Conservation (phyloP, 2,329 filamentous ascomycete species). For the Periconia digitata region DNA sequence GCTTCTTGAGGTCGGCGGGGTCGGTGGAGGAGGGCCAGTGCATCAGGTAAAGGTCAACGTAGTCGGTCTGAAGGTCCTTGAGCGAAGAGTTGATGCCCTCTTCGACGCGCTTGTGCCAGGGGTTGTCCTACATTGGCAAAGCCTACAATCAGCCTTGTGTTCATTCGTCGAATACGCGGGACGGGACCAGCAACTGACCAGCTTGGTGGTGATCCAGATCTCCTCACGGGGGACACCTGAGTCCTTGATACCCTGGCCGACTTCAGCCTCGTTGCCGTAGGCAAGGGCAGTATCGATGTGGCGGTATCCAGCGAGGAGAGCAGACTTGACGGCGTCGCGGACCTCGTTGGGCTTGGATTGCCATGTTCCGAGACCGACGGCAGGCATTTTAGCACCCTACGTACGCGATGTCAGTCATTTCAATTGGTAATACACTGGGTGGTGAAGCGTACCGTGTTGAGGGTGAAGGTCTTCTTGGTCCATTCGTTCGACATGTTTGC, state of each 20-base stretch:
- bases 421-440: no score
- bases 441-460: constrained; percentile 56
- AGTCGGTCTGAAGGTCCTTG: constrained; percentile 64
- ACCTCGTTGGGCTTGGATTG: constrained; percentile 72
- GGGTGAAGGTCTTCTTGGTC: constrained; percentile 40
- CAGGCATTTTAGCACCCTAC: constrained; percentile 77
- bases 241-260: constrained; percentile 70
- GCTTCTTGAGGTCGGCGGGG: constrained; percentile 65
- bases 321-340: constrained; percentile 68
- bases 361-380: constrained; percentile 77
- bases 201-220: constrained; percentile 81
- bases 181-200: no score
- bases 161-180: no score
- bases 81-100: constrained; percentile 63
- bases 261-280: constrained; percentile 77
- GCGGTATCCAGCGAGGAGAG: constrained; percentile 68
- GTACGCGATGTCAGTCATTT: no score
- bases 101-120: constrained; percentile 66
- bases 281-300: constrained; percentile 77
- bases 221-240: constrained; percentile 65
- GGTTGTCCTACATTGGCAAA: no score
- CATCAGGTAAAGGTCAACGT: constrained; percentile 71
- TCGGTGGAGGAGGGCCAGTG: constrained; percentile 67
- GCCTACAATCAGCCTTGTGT: no score
- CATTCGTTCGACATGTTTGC: constrained; percentile 36